phyloP scores from a whole-genome alignment of 202 grass and related monocot genomes.

The Saccharum hybrid region DNA sequence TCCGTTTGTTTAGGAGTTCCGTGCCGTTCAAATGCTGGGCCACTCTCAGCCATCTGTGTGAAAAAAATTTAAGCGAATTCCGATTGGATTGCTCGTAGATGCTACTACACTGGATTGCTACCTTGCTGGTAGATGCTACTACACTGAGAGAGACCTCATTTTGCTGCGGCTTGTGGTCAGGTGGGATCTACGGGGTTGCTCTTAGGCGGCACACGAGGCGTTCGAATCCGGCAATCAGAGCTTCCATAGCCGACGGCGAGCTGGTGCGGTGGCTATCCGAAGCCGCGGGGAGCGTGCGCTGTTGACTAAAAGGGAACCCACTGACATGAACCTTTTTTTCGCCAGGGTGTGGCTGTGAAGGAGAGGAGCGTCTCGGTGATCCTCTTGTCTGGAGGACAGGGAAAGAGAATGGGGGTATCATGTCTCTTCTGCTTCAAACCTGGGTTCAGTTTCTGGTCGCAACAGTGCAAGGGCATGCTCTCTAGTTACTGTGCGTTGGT shows the following conservation, averaged over 20 bases:
- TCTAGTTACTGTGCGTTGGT: not conserved
- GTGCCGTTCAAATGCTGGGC: not conserved
- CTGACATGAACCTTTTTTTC: constrained; percentile 16
- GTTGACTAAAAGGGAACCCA: not conserved
- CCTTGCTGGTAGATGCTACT: not conserved
- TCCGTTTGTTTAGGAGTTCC: not conserved
- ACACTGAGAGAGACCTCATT: not conserved
- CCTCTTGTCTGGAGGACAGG: constrained; percentile 84
- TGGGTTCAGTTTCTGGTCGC: not conserved
- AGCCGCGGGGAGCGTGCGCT: not conserved
- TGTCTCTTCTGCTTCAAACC: constrained; percentile 20
- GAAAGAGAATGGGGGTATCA: constrained; percentile 91
- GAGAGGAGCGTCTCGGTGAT: constrained; percentile 93
- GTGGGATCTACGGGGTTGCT: constrained; percentile 38
- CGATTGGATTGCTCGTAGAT: not conserved
- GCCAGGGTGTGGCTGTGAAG: constrained; percentile 63
- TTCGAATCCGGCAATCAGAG: constrained; percentile 30
- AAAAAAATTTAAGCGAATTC: not conserved
- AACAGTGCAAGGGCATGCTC: not conserved
- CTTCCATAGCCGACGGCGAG: constrained; percentile 24
- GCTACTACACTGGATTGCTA: not conserved
- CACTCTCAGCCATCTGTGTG: not conserved
- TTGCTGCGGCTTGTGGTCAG: constrained; percentile 31
- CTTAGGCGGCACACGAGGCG: constrained; percentile 15
- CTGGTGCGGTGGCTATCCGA: constrained; percentile 43